Base-by-base conservation (phyloP, 352 stramenopile species). In the Globisporangium orthogonon region DNA sequence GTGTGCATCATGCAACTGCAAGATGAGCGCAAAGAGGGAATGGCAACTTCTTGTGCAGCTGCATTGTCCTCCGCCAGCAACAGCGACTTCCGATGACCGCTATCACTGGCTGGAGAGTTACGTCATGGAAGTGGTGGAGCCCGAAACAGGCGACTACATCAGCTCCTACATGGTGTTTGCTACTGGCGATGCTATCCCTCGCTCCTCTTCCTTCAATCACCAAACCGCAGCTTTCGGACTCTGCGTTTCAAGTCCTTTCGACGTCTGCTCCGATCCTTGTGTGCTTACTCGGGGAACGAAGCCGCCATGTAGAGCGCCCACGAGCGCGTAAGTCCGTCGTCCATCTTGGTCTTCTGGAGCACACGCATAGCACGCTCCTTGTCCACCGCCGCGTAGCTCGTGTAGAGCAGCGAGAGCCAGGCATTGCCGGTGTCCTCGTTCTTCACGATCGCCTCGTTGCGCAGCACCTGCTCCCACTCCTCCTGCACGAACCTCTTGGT, bases 261-360 rank as follows among this genome's bases (percentile, higher is more conserved):
- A 45, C 40, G 31, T 9, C 9, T 9, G 11, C 40, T 45, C 9
- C 40, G 40, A 45, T 5, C 11, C 6, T n/a, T 13, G 14, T n/a
- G 5, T n/a, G 14, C 33, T 60, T 49, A 80, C 35, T 74, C 60
- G 41, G 63, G 59, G 39, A 74, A 70, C 35, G 67, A 76, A 15
- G 57, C 54, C 17, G 74, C 76, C 60, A 83, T 79, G 70, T 93
- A 93, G 17, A 93, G 62, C 17, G 83, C 83, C 83, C 83, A 93
- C 18, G 83, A 89, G n/a, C 72, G 78, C 23, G 83, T 86, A 48
- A 93, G 77, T 0, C 83, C 83, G 56, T 91, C 71, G 67, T 89
- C 82, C 66, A 93, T 74, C 5, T 66, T 56, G 28, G 65, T 71
- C 7, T 78, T 65, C 61, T 84, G 72, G 50, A 93, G 78, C 56